Evolutionary conservation across 768 basidiomycete genomes (phyloP).

Genomic region (Strobilomyces confusus): DNA sequence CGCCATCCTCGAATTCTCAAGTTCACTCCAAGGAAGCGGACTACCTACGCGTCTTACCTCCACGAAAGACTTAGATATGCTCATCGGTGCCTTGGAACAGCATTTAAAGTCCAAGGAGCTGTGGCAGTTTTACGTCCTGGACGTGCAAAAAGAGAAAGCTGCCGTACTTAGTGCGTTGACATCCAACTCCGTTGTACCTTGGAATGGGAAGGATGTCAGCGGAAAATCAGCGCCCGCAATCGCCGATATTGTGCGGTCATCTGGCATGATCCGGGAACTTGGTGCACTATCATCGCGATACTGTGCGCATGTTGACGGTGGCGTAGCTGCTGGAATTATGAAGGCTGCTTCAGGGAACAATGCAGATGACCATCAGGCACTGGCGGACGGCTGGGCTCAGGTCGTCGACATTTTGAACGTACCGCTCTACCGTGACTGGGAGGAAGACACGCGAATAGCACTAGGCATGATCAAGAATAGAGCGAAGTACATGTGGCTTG

Average conservation of each 20-base stretch:
- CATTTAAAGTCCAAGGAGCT: constrained; percentile 64
- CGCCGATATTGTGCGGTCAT: constrained; percentile 55
- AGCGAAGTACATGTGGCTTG: constrained; percentile 75
- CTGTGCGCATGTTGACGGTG: constrained; percentile 58
- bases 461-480: constrained; percentile 72
- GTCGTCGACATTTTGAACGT: constrained; percentile 88
- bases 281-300: constrained; percentile 62
- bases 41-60: constrained; percentile 70
- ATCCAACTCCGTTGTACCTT: constrained; percentile 40
- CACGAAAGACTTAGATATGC: constrained; percentile 59
- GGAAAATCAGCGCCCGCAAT: constrained; percentile 63
- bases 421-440: constrained; percentile 81
- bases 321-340: constrained; percentile 69
- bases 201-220: constrained; percentile 57
- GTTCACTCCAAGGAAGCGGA: constrained; percentile 54
- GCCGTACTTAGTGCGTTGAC: constrained; percentile 41
- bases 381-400: constrained; percentile 68
- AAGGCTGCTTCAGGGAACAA: constrained; percentile 59
- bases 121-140: constrained; percentile 94
- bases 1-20: constrained; percentile 79
- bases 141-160: constrained; percentile 57
- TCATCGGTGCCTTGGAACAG: constrained; percentile 61
- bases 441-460: constrained; percentile 74
- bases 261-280: constrained; percentile 55
- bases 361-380: constrained; percentile 42